phyloP scores from a whole-genome alignment of 1,284 basidiomycete genomes.

The Fomitopsis betulina region DNA sequence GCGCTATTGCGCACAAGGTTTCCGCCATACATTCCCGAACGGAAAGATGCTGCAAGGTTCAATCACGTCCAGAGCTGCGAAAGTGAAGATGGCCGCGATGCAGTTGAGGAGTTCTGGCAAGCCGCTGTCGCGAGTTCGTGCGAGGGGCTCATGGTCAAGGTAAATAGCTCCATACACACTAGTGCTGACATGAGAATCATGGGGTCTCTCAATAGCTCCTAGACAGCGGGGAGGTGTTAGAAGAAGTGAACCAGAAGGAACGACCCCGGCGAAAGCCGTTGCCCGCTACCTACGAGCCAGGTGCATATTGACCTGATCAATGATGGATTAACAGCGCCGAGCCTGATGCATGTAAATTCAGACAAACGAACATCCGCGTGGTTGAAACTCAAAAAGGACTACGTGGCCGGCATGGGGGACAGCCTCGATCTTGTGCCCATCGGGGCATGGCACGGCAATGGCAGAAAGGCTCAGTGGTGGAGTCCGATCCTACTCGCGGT shows the following conservation, averaged over 20 bases:
- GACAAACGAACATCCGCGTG: slow-evolving; percentile 69
- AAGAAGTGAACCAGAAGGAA: slow-evolving; percentile 31
- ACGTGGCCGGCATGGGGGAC: slow-evolving; percentile 71
- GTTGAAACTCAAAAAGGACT: slow-evolving; percentile 65
- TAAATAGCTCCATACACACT: slow-evolving; percentile 29
- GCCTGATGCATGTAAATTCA: slow-evolving; percentile 17
- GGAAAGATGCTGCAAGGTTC: slow-evolving; percentile 59
- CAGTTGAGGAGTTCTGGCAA: slow-evolving; percentile 77
- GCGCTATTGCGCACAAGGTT: slow-evolving; percentile 58
- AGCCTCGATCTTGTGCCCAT: slow-evolving; percentile 75
- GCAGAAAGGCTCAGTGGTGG: slow-evolving; percentile 94
- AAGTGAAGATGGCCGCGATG: slow-evolving; percentile 58
- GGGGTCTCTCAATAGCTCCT: slow-evolving; percentile 41
- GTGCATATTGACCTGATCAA: slow-evolving; percentile 29
- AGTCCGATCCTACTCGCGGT: slow-evolving; percentile 83
- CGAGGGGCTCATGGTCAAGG: slow-evolving; percentile 95
- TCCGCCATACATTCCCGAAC: slow-evolving; percentile 43
- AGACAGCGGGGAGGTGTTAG: slow-evolving; percentile 42
- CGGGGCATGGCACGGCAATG: slow-evolving; percentile 84
- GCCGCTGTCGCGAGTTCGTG: slow-evolving; percentile 78
- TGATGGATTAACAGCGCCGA: slow-evolving; percentile 2
- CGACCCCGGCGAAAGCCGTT: slow-evolving; percentile 63
- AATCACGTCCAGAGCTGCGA: slow-evolving; percentile 77
- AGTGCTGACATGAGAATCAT: slow-evolving; percentile 17
- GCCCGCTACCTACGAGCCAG: slow-evolving; percentile 88